Evolutionary conservation across 768 basidiomycete genomes (phyloP).

Genomic region (Leucocoprinus birnbaumii): DNA sequence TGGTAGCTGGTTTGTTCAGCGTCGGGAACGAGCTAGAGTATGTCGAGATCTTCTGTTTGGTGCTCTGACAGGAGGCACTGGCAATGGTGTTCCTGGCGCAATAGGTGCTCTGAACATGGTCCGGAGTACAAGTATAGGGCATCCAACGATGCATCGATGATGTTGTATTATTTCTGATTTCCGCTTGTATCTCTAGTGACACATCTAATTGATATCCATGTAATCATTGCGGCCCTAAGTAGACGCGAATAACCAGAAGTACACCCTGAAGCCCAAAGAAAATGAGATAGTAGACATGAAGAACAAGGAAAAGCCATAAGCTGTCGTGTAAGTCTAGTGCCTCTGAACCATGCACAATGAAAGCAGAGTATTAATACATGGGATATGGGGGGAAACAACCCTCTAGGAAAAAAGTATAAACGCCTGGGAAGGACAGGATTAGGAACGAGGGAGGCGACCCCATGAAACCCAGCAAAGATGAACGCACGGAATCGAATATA

Average conservation of each 20-base stretch:
- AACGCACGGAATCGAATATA: background rate
- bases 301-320: background rate
- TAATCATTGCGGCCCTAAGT: background rate
- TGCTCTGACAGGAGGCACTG: constrained; percentile 43
- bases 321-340: background rate
- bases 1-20: constrained; percentile 78
- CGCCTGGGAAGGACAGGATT: no score
- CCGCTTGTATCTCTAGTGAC: constrained; percentile 7
- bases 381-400: background rate
- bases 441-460: no score
- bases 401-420: no score
- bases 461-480: background rate
- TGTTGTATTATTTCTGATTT: background rate
- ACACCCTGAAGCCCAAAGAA: constrained; percentile 5
- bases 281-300: background rate
- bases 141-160: constrained; percentile 18
- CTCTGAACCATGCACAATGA: background rate
- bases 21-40: constrained; percentile 62
- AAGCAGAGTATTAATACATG: background rate
- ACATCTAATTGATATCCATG: constrained; percentile 8
- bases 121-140: constrained; percentile 27
- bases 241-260: constrained; percentile 6
- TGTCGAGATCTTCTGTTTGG: constrained; percentile 58
- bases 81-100: constrained; percentile 27
- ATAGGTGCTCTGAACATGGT: constrained; percentile 28